Conservation (phyloP, 2,329 filamentous ascomycete genomes). For the Sarocladium kiliense region DNA sequence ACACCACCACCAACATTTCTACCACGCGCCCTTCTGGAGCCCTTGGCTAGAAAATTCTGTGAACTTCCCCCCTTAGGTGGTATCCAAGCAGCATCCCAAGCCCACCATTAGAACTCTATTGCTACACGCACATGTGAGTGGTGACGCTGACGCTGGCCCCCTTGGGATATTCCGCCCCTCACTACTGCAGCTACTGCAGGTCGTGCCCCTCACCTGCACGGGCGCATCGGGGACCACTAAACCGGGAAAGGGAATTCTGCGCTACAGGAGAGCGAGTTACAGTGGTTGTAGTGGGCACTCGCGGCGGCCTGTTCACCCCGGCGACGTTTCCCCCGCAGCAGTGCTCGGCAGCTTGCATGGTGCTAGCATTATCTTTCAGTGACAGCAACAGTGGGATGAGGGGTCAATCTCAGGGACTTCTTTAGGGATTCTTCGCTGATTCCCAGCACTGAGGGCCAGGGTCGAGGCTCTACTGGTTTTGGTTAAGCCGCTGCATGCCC, state of each 20-base stretch:
- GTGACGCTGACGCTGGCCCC: neutral
- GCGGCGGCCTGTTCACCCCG: too few species aligned
- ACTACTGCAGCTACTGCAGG: neutral
- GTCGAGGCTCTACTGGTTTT: neutral
- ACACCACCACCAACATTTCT: neutral
- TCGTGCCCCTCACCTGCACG: neutral
- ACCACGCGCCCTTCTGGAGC: too few species aligned
- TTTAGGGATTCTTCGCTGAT: too few species aligned
- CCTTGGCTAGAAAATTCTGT: too few species aligned
- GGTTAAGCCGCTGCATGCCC: neutral
- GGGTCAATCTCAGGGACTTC: too few species aligned
- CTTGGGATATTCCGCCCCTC: slow-evolving; percentile 4
- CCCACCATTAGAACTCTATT: neutral
- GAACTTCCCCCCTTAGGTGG: too few species aligned
- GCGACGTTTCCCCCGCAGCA: neutral
- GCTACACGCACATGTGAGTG: neutral
- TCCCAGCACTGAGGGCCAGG: too few species aligned
- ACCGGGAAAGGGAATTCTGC: neutral
- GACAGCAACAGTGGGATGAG: neutral
- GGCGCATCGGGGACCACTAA: neutral
- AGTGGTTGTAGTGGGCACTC: neutral
- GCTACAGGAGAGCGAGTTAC: neutral
- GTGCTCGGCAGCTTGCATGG: neutral
- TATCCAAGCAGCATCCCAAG: too few species aligned
- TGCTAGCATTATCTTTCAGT: too few species aligned